Base-by-base conservation (phyloP, 768 basidiomycete genomes). In the Boletus rex-veris region DNA sequence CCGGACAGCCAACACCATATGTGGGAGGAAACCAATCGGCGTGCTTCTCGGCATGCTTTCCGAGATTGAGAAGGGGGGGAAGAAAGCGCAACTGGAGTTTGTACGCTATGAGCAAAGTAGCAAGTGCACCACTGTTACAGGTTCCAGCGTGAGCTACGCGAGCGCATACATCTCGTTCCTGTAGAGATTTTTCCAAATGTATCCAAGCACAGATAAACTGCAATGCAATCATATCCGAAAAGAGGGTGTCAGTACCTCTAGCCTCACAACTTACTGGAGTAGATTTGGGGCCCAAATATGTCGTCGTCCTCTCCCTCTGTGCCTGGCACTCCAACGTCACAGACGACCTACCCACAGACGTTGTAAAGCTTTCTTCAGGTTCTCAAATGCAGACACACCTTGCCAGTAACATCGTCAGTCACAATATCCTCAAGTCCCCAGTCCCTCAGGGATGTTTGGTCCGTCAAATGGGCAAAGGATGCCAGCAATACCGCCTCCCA, bases 101-200 rank as follows among this genome's bases (percentile, higher is more conserved):
- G 91, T 97, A 21, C 77, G 86, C 60, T 99, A 99, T 70, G 93
- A 91, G 67, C 96, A 98, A 72, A 98, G 94, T 66, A 89, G 84
- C 64, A 75, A 79, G 52, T 93, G 90, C 64, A 59, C 75, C 58
- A 81, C 72, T 16, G 64, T 88, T 50, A 72, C 76, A 44, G 91
- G 94, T 69, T 91, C 88, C 33, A 98, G 96, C 65, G 97, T 99
- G 19, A 96, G 93, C 71, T 99, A 99, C 66, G 95, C 94, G 8
- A 96, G 94, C 67, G 97, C 86, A 30, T 93, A 85, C 72, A 73
- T 92, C 41, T 78, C 74, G 35, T 80, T 91, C 68, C 42, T 45
- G 41, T 71, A 65, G 55, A 47, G 31, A 48, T 42, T 14, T 35
- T 24, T 46, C n/a, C 39, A 42, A 38, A 45, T 46, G 46, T 57